phyloP scores from a whole-genome alignment of 108 stramenopile genomes.

The Discostella stelligeroides region DNA sequence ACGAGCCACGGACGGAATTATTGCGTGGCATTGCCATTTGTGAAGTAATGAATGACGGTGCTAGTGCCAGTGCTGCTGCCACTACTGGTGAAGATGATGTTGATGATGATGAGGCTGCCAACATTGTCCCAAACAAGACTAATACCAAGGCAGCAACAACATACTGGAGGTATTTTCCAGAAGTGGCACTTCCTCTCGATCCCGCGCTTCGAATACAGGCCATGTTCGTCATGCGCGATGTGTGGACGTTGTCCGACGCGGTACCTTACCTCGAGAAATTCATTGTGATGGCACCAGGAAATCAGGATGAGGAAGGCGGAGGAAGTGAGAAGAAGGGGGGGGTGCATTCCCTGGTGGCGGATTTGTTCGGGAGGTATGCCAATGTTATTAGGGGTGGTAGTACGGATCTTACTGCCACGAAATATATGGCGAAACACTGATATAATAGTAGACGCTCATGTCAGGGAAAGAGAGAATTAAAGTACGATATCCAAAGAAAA shows the following conservation, averaged over 20 bases:
- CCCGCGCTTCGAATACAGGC: constrained; percentile 23
- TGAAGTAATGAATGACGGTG: not conserved
- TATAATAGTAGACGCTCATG: too few species aligned
- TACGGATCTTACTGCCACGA: constrained; percentile 3
- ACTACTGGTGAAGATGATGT: not conserved
- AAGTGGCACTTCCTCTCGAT: constrained; percentile 21
- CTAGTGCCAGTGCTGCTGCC: not conserved
- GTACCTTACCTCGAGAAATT: constrained; percentile 38
- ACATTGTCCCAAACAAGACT: not conserved
- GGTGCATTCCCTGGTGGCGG: not conserved
- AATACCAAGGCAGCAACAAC: not conserved
- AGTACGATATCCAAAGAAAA: too few species aligned
- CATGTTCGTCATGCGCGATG: constrained; percentile 41
- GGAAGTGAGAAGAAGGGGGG: not conserved
- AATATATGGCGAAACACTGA: constrained; percentile 9
- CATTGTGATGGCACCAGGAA: not conserved
- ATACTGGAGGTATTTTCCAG: constrained; percentile 32
- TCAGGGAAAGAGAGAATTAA: too few species aligned
- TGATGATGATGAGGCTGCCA: not conserved
- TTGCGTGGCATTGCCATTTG: constrained; percentile 38
- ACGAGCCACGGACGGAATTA: constrained; percentile 23
- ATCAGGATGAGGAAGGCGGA: not conserved
- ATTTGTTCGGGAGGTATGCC: constrained; percentile 20
- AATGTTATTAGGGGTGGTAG: constrained; percentile 16
- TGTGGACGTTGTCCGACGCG: constrained; percentile 40